phyloP scores from a whole-genome alignment of 306 rosid genomes.

The Cicer pinnatifidum region DNA sequence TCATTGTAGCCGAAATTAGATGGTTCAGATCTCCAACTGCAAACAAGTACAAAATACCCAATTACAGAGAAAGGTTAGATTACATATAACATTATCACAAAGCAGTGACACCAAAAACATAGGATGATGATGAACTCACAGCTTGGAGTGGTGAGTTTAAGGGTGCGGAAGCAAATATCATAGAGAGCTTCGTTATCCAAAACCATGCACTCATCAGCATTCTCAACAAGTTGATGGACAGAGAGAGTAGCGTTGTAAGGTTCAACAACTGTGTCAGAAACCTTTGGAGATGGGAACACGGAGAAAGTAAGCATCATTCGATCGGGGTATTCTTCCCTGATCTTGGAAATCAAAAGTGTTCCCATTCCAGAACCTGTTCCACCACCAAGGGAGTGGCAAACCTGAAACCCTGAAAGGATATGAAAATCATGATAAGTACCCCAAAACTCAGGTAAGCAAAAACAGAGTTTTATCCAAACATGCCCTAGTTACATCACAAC shows the following conservation, averaged over 20 bases:
- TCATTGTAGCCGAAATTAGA: constrained; percentile 64
- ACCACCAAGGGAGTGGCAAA: constrained; percentile 71
- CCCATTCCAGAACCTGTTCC: constrained; percentile 79
- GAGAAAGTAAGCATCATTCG: constrained; percentile 75
- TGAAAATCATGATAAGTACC: not conserved
- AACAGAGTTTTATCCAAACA: not conserved
- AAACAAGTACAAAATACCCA: not conserved
- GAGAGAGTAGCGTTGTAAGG: constrained; percentile 71
- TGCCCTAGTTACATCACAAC: not conserved
- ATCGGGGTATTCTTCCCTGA: constrained; percentile 69
- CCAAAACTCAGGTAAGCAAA: not conserved
- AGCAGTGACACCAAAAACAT: not conserved
- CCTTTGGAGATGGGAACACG: constrained; percentile 69
- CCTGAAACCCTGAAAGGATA: constrained; percentile 59
- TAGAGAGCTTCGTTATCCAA: constrained; percentile 70
- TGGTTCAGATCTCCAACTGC: constrained; percentile 67
- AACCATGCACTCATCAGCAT: constrained; percentile 73
- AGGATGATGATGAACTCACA: constrained; percentile 44
- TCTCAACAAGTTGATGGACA: constrained; percentile 70
- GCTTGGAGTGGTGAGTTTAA: constrained; percentile 69
- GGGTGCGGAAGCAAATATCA: constrained; percentile 67
- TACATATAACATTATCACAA: not conserved
- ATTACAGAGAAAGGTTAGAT: not conserved
- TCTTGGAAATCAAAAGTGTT: constrained; percentile 65
- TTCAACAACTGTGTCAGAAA: constrained; percentile 68